Conservation (phyloP, 2,329 filamentous ascomycete species). For the Colletotrichum aenigma region DNA sequence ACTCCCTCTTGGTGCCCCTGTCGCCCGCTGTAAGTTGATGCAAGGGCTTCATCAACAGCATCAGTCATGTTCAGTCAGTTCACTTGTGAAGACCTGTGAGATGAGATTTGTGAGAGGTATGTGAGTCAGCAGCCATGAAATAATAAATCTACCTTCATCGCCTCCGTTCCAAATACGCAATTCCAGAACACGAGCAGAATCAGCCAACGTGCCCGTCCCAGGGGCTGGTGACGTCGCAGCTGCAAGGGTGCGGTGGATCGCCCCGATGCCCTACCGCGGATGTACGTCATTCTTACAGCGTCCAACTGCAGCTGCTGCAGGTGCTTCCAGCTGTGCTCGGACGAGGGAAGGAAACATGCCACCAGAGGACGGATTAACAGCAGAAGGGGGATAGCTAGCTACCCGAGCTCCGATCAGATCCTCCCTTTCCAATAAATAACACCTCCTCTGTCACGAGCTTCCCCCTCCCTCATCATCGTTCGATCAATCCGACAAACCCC, state of each 20-base stretch:
- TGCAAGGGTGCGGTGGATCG: constrained; percentile 2
- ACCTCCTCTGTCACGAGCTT: not conserved
- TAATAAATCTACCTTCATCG: not conserved
- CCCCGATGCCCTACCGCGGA: not conserved
- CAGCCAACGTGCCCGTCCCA: not conserved
- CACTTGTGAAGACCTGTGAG: not conserved
- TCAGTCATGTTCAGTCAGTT: not conserved
- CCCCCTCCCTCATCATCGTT: not conserved
- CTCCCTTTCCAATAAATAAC: not conserved
- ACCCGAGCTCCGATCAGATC: not conserved
- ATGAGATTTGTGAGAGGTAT: not conserved
- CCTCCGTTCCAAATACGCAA: not conserved
- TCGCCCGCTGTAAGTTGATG: not conserved
- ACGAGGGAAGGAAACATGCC: constrained; percentile 2
- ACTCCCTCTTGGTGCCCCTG: not conserved
- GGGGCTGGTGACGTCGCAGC: constrained; percentile 8
- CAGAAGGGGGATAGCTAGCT: not conserved
- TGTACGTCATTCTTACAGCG: constrained; percentile 18
- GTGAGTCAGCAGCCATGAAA: not conserved
- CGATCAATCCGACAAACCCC: not conserved
- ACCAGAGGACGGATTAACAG: not conserved
- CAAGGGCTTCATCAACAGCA: not conserved
- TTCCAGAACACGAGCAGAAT: not conserved
- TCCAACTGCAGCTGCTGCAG: not conserved
- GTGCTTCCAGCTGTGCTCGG: not conserved